phyloP scores from a whole-genome alignment of 139 green algal genomes.

The Desmodesmus armatus region DNA sequence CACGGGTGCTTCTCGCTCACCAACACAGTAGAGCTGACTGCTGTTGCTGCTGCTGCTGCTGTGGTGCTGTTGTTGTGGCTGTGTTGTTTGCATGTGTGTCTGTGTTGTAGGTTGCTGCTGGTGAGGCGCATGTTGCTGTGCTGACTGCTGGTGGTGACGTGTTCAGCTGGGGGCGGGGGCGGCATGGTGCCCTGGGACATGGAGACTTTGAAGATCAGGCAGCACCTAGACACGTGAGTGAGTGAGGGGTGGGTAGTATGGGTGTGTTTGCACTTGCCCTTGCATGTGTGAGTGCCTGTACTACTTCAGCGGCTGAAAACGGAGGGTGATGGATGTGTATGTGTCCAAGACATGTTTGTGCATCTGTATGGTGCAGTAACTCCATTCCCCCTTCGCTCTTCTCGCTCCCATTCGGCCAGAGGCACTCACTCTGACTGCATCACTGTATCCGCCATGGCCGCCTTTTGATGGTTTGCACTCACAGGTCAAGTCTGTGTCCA shows the following conservation, averaged over 20 bases:
- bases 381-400: no score
- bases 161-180: slow-evolving; percentile 82
- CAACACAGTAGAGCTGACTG: no score
- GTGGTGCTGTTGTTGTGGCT: not conserved
- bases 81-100: not conserved
- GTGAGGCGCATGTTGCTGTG: slow-evolving; percentile 80
- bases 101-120: slow-evolving; percentile 68
- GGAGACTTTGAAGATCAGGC: slow-evolving; percentile 59
- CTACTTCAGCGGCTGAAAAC: no score
- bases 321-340: no score
- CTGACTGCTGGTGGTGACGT: slow-evolving; percentile 71
- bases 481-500: not conserved
- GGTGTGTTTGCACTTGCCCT: not conserved
- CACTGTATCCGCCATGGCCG: not conserved
- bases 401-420: no score
- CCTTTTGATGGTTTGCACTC: no score
- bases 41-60: not conserved
- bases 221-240: slow-evolving; percentile 55
- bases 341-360: no score
- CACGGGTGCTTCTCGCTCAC: not conserved
- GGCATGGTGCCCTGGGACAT: slow-evolving; percentile 79
- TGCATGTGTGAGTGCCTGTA: not conserved
- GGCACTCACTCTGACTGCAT: no score
- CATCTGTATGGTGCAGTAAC: no score
- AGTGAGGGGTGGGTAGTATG: not conserved